Evolutionary conservation across 768 basidiomycete species (phyloP).

Genomic region (Termitomyces sp.): DNA sequence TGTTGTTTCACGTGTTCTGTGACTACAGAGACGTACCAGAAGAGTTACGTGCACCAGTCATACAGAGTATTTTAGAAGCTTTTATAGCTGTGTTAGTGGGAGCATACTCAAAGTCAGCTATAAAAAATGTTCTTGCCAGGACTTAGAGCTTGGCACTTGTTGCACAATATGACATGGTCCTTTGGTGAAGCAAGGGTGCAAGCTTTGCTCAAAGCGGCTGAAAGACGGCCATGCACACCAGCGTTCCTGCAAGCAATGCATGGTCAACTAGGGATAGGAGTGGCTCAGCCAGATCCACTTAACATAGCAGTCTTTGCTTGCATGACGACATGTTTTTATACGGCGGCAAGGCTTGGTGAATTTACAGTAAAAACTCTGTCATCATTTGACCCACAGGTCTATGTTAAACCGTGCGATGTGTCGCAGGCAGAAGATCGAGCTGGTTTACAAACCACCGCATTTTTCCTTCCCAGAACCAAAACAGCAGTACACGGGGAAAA

Average conservation of each 20-base stretch:
- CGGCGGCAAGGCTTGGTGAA: too few species aligned
- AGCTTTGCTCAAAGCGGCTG: slow-evolving; percentile 25
- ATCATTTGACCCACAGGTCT: too few species aligned
- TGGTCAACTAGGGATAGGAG: too few species aligned
- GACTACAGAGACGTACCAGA: slow-evolving; percentile 22
- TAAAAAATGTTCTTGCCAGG: slow-evolving; percentile 32
- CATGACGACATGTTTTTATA: too few species aligned
- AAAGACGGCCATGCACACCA: not conserved
- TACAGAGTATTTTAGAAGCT: slow-evolving; percentile 16
- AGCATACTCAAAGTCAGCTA: slow-evolving; percentile 23
- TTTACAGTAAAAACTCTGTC: too few species aligned
- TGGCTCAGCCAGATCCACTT: too few species aligned
- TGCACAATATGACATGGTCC: slow-evolving; percentile 31
- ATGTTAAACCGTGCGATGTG: too few species aligned
- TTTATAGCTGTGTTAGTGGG: slow-evolving; percentile 29
- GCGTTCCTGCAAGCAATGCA: too few species aligned
- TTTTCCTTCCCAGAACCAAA: slow-evolving; percentile 16
- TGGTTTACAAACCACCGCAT: not conserved
- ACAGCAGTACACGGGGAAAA: too few species aligned
- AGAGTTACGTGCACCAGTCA: slow-evolving; percentile 21
- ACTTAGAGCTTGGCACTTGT: slow-evolving; percentile 42
- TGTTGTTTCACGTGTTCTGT: too few species aligned
- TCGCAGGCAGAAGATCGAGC: too few species aligned
- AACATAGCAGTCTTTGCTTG: not conserved
- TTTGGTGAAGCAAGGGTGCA: slow-evolving; percentile 22